Evolutionary conservation across 2,329 filamentous ascomycete genomes (phyloP).

Genomic region (Ceratocystis alfenasii): DNA sequence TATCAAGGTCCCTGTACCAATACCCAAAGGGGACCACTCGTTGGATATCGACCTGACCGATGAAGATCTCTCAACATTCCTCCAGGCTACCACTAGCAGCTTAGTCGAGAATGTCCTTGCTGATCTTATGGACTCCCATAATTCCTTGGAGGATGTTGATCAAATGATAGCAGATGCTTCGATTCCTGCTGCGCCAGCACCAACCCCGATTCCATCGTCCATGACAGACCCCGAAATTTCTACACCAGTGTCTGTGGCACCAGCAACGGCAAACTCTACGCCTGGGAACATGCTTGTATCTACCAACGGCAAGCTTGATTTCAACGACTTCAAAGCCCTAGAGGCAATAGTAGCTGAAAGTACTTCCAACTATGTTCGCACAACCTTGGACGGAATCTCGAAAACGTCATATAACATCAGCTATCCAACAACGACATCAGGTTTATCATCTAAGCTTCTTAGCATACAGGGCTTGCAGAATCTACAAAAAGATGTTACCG

Average conservation of each 20-base stretch:
- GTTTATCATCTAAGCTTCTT: conserved; percentile 9
- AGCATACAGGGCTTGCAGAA: conserved; percentile 9
- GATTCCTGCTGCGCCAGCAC: conserved; percentile 16
- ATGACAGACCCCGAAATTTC: conserved; percentile 25
- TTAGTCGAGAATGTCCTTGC: conserved; percentile 34
- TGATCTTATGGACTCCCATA: conserved; percentile 25
- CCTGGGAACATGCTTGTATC: conserved; percentile 28
- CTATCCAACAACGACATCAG: conserved; percentile 12
- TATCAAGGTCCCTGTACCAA: conserved; percentile 29
- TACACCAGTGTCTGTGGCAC: conserved; percentile 22
- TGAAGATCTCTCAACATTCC: conserved; percentile 34
- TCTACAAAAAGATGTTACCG: conserved; percentile 17
- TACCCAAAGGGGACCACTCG: conserved; percentile 25
- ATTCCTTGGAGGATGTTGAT: conserved; percentile 22
- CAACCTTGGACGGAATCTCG: conserved; percentile 34
- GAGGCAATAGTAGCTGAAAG: conserved; percentile 36
- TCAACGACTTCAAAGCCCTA: conserved; percentile 34
- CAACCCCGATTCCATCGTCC: conserved; percentile 24
- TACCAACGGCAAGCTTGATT: conserved; percentile 21
- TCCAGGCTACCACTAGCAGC: conserved; percentile 34
- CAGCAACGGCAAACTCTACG: conserved; percentile 19
- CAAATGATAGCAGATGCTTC: conserved; percentile 20
- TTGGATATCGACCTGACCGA: conserved; percentile 27
- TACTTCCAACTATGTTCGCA: conserved; percentile 36
- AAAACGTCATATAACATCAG: conserved; percentile 33